Conservation (phyloP, 2,329 filamentous ascomycete genomes). For the Cryphonectria parasitica region DNA sequence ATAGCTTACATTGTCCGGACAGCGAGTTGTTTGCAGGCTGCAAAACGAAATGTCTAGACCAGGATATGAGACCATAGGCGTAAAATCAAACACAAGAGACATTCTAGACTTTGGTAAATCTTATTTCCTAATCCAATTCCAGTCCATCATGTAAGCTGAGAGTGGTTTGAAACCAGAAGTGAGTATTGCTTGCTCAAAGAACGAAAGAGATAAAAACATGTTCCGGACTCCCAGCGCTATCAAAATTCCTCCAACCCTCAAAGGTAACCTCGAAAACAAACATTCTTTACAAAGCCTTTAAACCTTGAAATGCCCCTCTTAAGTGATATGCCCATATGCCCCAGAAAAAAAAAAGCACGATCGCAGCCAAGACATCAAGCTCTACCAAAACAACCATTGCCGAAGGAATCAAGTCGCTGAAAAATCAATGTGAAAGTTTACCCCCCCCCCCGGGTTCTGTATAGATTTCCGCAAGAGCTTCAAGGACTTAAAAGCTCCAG, state of each 20-base stretch:
- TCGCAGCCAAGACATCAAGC: background rate
- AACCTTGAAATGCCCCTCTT: no score
- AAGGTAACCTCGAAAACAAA: background rate
- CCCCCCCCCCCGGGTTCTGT: no score
- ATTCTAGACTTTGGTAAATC: no score
- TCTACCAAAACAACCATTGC: background rate
- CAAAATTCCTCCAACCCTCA: background rate
- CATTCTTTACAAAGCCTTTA: background rate
- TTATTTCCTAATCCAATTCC: no score
- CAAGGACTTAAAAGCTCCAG: conserved; percentile 4
- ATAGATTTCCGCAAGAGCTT: background rate
- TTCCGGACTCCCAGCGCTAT: background rate
- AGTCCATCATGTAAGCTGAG: background rate
- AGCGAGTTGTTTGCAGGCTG: no score
- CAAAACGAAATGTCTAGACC: no score
- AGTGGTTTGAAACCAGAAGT: background rate
- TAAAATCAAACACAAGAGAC: no score
- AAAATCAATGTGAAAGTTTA: no score
- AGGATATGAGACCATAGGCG: no score
- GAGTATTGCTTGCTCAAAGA: background rate
- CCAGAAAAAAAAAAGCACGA: background rate
- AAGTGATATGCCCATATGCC: no score
- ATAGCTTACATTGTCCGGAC: no score
- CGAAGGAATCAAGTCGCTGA: background rate
- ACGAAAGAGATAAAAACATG: background rate